A percentile compares a stretch with the other conserved stretches of the same genome.
Evolutionary conservation across 805 yeast genomes (phyloP).

Genomic region (Wickerhamiella occidentalis): DNA sequence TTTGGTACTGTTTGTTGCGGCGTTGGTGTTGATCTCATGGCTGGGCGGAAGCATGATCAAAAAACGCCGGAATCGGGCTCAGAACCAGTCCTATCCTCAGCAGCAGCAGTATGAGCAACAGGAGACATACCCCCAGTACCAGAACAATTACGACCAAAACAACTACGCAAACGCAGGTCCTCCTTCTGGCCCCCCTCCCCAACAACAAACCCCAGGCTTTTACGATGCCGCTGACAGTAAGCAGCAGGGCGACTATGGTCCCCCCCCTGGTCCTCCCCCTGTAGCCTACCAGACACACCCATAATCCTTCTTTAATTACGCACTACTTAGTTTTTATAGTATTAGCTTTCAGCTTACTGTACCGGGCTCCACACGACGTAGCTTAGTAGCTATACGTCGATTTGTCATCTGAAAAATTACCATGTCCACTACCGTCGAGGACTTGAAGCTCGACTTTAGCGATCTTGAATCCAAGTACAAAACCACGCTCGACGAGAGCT

Average conservation of each 20-base stretch:
- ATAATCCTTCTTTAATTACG: background rate
- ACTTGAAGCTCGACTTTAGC: slow-evolving; percentile 44
- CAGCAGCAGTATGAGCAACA: slow-evolving; percentile 5
- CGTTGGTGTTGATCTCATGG: background rate
- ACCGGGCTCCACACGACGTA: too few species aligned
- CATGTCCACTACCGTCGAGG: slow-evolving; percentile 9
- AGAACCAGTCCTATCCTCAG: slow-evolving; percentile 4
- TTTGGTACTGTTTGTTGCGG: slow-evolving; percentile 1
- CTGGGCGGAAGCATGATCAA: background rate
- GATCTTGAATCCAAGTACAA: slow-evolving; percentile 72
- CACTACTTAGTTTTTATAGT: too few species aligned
- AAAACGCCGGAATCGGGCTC: background rate
- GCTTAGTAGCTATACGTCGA: too few species aligned
- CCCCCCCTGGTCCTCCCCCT: slow-evolving; percentile 2
- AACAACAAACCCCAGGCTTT: background rate
- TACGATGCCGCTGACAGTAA: slow-evolving; percentile 3
- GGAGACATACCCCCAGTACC: background rate
- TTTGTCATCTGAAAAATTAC: slow-evolving; percentile 8
- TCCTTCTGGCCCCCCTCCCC: slow-evolving; percentile 5
- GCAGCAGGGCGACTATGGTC: background rate
- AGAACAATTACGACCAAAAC: background rate
- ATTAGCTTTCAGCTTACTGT: too few species aligned
- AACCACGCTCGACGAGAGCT: slow-evolving; percentile 46
- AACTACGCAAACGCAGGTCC: background rate
- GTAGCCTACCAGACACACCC: slow-evolving; percentile 6